Base-by-base conservation (phyloP, 176 grass and related monocot species). In the Oryza officinalis region DNA sequence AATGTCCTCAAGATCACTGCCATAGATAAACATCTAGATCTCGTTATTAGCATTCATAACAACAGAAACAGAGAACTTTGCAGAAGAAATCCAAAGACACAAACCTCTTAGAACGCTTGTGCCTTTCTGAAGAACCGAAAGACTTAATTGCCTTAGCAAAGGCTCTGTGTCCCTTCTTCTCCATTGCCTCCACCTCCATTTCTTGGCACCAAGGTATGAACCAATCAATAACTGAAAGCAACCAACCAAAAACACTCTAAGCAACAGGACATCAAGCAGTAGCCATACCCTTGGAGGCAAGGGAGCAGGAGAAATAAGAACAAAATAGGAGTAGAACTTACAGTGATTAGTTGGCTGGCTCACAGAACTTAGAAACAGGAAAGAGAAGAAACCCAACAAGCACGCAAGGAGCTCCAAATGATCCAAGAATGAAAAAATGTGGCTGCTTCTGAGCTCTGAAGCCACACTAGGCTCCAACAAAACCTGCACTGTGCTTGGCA, bases 91-190 rank as follows among this genome's bases (percentile, higher is more conserved):
- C 14, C 32, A 30, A 38, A 84, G 79, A 66, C 61, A 80, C 59
- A 13, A 83, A 99, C 93, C 91, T 92, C 80, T 90, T 92, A 22
- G 93, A 89, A 67, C 77, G 83, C 69, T 87, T 92, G 31, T 89
- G 69, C 74, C 77, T 67, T 41, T 87, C 85, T 28, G 76, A 82
- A 69, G 73, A 77, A 54, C 47, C 83, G 47, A 82, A 69, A 45
- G 91, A 81, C 54, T 89, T 89, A 54, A 85, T 70, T 28, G 81
- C 38, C 82, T 90, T 91, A 17, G 80, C 52, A 67, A 92, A 80
- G 71, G 80, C 75, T 74, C 67, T 76, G 63, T 82, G 81, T 3
- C 89, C 81, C 78, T 89, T 92, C 89, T 78, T 84, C 74, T 87
- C 93, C 13, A 72, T 66, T 26, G 85, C 73, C 81, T 74, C 74